Evolutionary conservation across 2,329 filamentous ascomycete species (phyloP).

Genomic region (Xylaria sp.): DNA sequence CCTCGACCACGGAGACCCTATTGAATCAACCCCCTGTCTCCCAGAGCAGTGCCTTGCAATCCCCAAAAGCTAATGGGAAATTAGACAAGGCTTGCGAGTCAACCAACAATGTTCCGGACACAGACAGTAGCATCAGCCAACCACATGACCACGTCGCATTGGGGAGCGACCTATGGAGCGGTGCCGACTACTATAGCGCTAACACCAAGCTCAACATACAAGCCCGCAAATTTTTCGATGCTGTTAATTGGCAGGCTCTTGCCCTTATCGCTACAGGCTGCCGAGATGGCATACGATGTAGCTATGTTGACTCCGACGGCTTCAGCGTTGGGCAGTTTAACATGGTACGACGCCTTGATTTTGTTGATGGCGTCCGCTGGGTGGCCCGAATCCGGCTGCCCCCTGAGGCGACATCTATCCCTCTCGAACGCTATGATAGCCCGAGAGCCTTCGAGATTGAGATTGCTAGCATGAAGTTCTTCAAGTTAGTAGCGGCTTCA

Average conservation of each 20-base stretch:
- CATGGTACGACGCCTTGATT: constrained; percentile 27
- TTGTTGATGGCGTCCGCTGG: constrained; percentile 26
- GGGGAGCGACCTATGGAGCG: constrained; percentile 9
- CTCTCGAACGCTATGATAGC: constrained; percentile 3
- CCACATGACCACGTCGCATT: not conserved
- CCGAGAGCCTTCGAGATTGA: constrained; percentile 18
- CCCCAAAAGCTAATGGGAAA: not conserved
- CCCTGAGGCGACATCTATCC: not conserved
- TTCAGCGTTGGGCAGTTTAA: constrained; percentile 22
- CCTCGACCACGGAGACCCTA: not conserved
- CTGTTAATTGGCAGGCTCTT: constrained; percentile 21
- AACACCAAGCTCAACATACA: not conserved
- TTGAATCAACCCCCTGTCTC: not conserved
- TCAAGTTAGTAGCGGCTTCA: constrained; percentile 1
- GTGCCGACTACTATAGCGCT: not conserved
- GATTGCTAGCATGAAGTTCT: constrained; percentile 30
- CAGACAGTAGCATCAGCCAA: not conserved
- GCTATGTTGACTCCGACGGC: not conserved
- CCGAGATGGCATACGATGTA: constrained; percentile 18
- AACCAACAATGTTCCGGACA: not conserved
- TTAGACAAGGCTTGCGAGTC: not conserved
- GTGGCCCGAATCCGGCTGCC: constrained; percentile 24
- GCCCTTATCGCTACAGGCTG: constrained; percentile 8
- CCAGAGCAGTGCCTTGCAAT: not conserved
- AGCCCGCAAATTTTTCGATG: constrained; percentile 11